Evolutionary conservation across 192 early-diverging fungal genomes (phyloP).

Genomic region (Glomus cerebriforme): DNA sequence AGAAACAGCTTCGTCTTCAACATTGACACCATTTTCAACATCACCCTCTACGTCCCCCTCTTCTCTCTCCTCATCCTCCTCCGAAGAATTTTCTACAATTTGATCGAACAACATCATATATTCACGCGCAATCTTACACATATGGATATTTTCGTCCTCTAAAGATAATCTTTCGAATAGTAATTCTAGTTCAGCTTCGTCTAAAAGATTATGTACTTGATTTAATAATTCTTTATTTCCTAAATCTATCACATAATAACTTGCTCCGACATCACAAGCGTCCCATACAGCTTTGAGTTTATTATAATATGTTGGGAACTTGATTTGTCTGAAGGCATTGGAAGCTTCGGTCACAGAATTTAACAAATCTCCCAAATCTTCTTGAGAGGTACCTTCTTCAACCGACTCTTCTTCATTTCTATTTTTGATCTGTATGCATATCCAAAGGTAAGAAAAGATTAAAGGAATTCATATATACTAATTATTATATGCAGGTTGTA

Average conservation of each 20-base stretch:
- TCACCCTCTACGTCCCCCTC: background rate
- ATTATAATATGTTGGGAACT: background rate
- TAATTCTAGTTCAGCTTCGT: background rate
- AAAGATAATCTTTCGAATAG: background rate
- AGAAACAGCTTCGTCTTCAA: too few relatives aligned
- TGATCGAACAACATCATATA: background rate
- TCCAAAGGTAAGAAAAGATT: too few relatives aligned
- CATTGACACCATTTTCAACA: too few relatives aligned
- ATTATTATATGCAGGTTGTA: too few relatives aligned
- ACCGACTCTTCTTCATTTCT: constrained; percentile 1
- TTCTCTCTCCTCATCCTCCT: background rate
- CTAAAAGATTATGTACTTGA: constrained; percentile 1
- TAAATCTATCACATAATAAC: background rate
- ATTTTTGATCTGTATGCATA: too few relatives aligned
- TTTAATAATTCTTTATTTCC: background rate
- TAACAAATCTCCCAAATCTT: background rate
- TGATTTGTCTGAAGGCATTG: background rate
- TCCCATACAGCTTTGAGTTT: background rate
- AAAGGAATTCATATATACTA: too few relatives aligned
- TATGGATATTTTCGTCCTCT: background rate
- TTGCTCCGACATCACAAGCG: background rate
- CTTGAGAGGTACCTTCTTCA: background rate
- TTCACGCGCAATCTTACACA: background rate
- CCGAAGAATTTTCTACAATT: background rate
- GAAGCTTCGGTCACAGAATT: background rate